These are phyloP conservation scores for Serendipita vermifera DNA, from an alignment of 768 basidiomycete species.

Conservation along the genomic window DNA sequence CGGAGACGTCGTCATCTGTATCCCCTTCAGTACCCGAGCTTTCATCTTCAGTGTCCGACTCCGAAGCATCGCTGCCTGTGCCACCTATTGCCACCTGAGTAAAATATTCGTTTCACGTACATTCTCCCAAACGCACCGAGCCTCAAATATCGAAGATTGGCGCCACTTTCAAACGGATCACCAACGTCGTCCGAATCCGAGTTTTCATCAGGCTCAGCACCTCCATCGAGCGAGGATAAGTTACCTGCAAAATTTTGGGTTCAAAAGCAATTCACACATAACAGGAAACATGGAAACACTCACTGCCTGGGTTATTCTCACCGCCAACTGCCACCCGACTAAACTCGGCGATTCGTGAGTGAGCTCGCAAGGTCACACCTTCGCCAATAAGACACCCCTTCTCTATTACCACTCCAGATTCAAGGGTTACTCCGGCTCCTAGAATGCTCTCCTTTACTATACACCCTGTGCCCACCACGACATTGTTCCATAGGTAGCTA, in stretches of 20 bases:
- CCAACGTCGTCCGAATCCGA: constrained; percentile 35
- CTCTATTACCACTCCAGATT: constrained; percentile 50
- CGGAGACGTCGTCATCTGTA: constrained; percentile 20
- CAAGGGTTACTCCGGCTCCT: constrained; percentile 61
- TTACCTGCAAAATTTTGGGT: constrained; percentile 48
- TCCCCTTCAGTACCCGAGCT: constrained; percentile 19
- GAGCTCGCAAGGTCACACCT: constrained; percentile 65
- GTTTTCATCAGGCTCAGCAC: constrained; percentile 47
- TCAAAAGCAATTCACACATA: constrained; percentile 46
- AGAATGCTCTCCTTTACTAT: constrained; percentile 69
- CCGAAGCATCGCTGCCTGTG: constrained; percentile 15
- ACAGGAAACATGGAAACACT: neutral
- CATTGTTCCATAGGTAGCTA: constrained; percentile 76
- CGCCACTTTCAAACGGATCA: constrained; percentile 37
- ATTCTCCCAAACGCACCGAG: constrained; percentile 38
- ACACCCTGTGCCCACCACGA: constrained; percentile 54
- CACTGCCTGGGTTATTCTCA: constrained; percentile 27
- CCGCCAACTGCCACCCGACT: constrained; percentile 67
- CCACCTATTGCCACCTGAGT: neutral
- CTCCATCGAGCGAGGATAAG: constrained; percentile 26
- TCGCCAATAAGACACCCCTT: constrained; percentile 74
- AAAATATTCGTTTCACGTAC: neutral
- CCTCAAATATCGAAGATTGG: constrained; percentile 61
- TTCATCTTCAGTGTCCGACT: constrained; percentile 20
- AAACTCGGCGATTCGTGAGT: constrained; percentile 52